Evolutionary conservation across 2,329 filamentous ascomycete genomes (phyloP).

Genomic region (Exophiala alcalophila): DNA sequence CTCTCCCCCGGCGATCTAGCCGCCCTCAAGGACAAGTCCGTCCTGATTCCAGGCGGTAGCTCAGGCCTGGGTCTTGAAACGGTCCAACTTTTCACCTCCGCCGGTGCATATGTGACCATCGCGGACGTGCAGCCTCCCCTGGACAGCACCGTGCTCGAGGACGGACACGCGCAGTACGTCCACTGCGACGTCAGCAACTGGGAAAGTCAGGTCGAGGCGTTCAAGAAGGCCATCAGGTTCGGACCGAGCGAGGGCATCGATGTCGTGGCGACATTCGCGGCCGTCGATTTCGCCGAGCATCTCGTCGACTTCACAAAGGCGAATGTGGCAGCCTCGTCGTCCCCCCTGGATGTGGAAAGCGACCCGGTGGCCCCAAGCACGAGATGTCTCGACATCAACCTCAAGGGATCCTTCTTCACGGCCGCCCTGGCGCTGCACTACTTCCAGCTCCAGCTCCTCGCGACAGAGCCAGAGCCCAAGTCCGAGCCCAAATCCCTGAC

Average conservation of each 20-base stretch:
- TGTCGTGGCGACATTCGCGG: conserved; percentile 32
- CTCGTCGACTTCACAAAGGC: conserved; percentile 20
- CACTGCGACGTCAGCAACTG: conserved; percentile 30
- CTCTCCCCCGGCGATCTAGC: conserved; percentile 8
- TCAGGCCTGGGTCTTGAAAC: conserved; percentile 33
- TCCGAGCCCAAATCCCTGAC: conserved; percentile 6
- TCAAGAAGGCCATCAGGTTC: conserved; percentile 33
- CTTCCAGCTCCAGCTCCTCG: conserved; percentile 18
- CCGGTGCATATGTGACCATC: conserved; percentile 17
- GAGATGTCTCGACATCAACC: conserved; percentile 31
- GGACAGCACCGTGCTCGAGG: conserved; percentile 3
- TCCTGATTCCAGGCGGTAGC: conserved; percentile 47
- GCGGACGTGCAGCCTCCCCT: conserved; percentile 14
- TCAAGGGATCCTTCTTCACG: conserved; percentile 33
- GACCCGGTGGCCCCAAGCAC: conserved; percentile 18
- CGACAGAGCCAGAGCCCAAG: background rate
- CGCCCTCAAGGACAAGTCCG: conserved; percentile 39
- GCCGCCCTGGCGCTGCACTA: conserved; percentile 35
- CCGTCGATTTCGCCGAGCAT: conserved; percentile 28
- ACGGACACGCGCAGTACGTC: conserved; percentile 31
- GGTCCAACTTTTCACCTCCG: conserved; percentile 22
- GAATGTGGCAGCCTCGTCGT: conserved; percentile 7
- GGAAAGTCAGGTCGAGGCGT: conserved; percentile 33
- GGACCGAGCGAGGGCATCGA: conserved; percentile 27
- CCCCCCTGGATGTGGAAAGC: no score